A percentile compares a stretch with the other conserved stretches of the same genome.
Evolutionary conservation across 2,329 filamentous ascomycete genomes (phyloP).

Genomic region (Pestalotiopsis sp.): DNA sequence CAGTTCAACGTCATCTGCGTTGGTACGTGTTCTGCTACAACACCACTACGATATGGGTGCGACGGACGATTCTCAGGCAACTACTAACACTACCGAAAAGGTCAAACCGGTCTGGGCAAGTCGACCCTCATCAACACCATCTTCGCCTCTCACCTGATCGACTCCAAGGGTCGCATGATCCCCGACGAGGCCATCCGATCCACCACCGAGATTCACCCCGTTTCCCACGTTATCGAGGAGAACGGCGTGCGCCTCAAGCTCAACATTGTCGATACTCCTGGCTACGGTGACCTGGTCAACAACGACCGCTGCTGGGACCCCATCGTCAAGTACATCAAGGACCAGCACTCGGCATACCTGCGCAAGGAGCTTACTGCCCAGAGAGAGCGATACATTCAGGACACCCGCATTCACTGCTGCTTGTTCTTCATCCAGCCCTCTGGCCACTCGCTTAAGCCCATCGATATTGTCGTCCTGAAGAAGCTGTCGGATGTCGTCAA

Average conservation of each 20-base stretch:
- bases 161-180: constrained; percentile 92
- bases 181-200: constrained; percentile 92
- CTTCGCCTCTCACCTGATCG: constrained; percentile 98
- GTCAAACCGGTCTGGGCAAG: constrained; percentile 98
- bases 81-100: constrained; percentile 49
- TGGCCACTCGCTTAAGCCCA: constrained; percentile 96
- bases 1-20: constrained; percentile 99
- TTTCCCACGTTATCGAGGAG: constrained; percentile 99
- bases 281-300: constrained; percentile 98
- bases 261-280: constrained; percentile 98
- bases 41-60: constrained; percentile 5
- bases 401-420: constrained; percentile 99
- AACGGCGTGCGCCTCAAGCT: constrained; percentile 96
- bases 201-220: constrained; percentile 97
- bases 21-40: constrained; percentile 63
- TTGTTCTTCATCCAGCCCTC: constrained; percentile 99
- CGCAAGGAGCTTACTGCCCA: constrained; percentile 99
- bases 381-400: constrained; percentile 98
- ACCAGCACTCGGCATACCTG: constrained; percentile 98
- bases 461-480: constrained; percentile 99
- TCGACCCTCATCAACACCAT: constrained; percentile 99
- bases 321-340: constrained; percentile 99
- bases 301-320: constrained; percentile 99
- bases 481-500: constrained; percentile 99
- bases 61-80: constrained; percentile 12